Percentiles rank a stretch among this genome's conserved stretches.
These are phyloP conservation scores for Serendipita sp. DNA, from an alignment of 768 basidiomycete species.

Conservation along the genomic window DNA sequence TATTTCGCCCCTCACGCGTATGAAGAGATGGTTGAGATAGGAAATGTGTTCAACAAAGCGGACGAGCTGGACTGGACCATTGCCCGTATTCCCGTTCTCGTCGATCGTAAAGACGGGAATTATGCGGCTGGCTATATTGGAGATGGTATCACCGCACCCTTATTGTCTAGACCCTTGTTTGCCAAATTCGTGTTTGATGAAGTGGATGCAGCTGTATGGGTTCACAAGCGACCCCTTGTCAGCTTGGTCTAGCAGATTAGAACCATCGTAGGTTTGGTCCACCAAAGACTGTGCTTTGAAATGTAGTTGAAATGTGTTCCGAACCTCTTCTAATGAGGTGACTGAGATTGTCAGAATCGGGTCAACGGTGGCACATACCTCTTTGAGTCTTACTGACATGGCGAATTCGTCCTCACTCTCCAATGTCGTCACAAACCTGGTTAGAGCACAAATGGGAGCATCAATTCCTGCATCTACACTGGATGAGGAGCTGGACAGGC, in stretches of 20 bases:
- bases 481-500: slow-evolving; percentile 79
- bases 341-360: no score
- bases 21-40: slow-evolving; percentile 12
- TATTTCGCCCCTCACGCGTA: slow-evolving; percentile 41
- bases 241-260: slow-evolving; percentile 11
- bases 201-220: slow-evolving; percentile 42
- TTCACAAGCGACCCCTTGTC: slow-evolving; percentile 28
- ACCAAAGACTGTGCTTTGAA: no score
- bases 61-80: slow-evolving; percentile 51
- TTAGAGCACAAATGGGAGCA: slow-evolving; percentile 61
- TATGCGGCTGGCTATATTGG: slow-evolving; percentile 51
- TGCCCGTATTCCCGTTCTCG: slow-evolving; percentile 48
- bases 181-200: slow-evolving; percentile 45
- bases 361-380: background rate
- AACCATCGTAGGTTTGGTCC: no score
- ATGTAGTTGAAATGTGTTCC: no score
- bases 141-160: slow-evolving; percentile 35
- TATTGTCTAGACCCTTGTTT: slow-evolving; percentile 40
- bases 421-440: slow-evolving; percentile 67
- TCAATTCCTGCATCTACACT: slow-evolving; percentile 40
- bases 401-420: slow-evolving; percentile 38
- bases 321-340: no score
- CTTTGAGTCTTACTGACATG: background rate
- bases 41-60: background rate
- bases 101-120: slow-evolving; percentile 27